A percentile compares a stretch with the other conserved stretches of the same genome.
These are phyloP conservation scores for Athelia sp. DNA, from an alignment of 1,284 basidiomycete species.

Conservation along the genomic window DNA sequence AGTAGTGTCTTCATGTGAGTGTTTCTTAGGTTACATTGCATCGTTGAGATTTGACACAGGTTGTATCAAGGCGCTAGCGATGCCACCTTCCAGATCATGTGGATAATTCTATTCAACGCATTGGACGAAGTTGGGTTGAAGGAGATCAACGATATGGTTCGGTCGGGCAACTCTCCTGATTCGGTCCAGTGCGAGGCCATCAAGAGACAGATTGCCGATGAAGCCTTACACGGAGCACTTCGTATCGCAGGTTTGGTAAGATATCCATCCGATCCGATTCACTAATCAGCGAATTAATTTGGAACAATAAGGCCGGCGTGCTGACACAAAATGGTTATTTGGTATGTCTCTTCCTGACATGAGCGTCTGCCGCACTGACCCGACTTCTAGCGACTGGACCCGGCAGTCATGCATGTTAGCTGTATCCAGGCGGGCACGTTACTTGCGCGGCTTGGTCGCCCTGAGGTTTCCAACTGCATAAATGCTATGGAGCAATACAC, in stretches of 20 bases:
- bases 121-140: conserved; percentile 81
- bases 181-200: conserved; percentile 53
- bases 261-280: conserved; percentile 10
- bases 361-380: conserved; percentile 9
- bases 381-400: conserved; percentile 58
- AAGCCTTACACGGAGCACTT: conserved; percentile 79
- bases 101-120: conserved; percentile 75
- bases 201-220: conserved; percentile 68
- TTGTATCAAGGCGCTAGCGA: conserved; percentile 71
- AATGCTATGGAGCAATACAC: conserved; percentile 84
- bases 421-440: conserved; percentile 79
- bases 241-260: conserved; percentile 81
- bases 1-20: conserved; percentile 67
- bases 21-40: conserved; percentile 7
- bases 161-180: conserved; percentile 30
- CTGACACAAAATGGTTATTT: conserved; percentile 81
- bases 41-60: conserved; percentile 22
- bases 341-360: conserved; percentile 33
- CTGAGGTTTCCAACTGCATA: conserved; percentile 80
- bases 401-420: conserved; percentile 80
- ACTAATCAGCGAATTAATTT: no score
- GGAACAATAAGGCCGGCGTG: conserved; percentile 79
- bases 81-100: conserved; percentile 87
- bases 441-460: conserved; percentile 76
- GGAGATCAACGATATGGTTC: conserved; percentile 52